Base-by-base conservation (phyloP, 2,329 filamentous ascomycete genomes). In the Fusarium sterilihyphosum region DNA sequence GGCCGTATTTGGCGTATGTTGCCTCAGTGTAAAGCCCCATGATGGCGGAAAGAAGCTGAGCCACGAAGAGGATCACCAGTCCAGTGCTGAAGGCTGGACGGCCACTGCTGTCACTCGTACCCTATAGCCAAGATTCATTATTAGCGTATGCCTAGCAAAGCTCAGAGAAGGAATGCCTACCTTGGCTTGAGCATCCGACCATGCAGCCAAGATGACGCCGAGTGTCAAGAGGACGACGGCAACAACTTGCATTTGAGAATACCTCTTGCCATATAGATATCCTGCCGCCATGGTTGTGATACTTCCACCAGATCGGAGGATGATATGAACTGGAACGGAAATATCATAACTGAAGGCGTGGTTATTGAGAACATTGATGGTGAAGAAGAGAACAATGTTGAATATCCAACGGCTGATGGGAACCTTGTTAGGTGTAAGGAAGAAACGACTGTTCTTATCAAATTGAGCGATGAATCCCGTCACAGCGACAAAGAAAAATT, bases 321-420 rank as follows among this genome's bases (percentile, higher is more conserved):
- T 98, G 78, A 99, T 99, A 81, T 99, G 96, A 56, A 99, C 91
- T 3, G 96, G 96, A 1, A 99, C 94, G 12, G 95, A 98, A 65
- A 99, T 98, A 77, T 95, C 92, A 84, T 98, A 99, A 72, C 94
- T 95, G 82, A 99, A 99, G 12, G 96, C 96, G 86, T 96, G 96
- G 79, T 99, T 99, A 84, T 99, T 99, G 80, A 99, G 85, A 66
- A 98, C 91, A 79, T 98, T 99, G 84, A 99, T 96, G 71, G 90
- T 89, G 82, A 97, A 96, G 84, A 98, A 98, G 77, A 98, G 89
- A 8, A 93, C 86, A 47, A 98, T 98, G 80, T 97, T 98, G 79
- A 96, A 87, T 57, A 94, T 81, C 95, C 96, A 98, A 80, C 94
- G 93, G 54, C 88, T 88, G 62, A 98, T 86, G 0, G 96, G 96